These are phyloP conservation scores for Aureobasidium musti DNA, from an alignment of 2,329 filamentous ascomycete genomes.

Conservation along the genomic window DNA sequence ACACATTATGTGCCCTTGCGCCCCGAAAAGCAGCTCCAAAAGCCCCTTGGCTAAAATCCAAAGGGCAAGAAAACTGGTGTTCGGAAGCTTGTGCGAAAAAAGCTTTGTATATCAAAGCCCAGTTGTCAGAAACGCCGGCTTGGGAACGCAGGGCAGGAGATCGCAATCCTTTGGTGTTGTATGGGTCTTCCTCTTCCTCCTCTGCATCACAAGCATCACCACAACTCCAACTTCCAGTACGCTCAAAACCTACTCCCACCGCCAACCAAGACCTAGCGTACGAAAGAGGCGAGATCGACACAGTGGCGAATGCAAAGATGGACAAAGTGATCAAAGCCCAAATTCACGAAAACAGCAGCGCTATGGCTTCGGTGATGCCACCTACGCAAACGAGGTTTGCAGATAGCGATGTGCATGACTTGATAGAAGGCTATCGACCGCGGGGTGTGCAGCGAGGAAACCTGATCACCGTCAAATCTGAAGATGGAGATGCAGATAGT, in stretches of 20 bases:
- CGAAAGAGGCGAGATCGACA: constrained; percentile 47
- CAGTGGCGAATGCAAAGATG: constrained; percentile 36
- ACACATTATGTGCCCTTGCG: constrained; percentile 72
- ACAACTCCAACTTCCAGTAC: background rate
- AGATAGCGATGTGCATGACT: constrained; percentile 18
- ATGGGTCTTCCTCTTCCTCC: too few relatives aligned
- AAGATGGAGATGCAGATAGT: background rate
- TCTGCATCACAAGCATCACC: constrained; percentile 31
- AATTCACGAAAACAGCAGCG: constrained; percentile 40
- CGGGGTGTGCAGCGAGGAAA: background rate
- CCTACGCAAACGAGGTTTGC: constrained; percentile 24
- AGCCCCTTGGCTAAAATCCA: constrained; percentile 65
- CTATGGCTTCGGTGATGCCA: constrained; percentile 28
- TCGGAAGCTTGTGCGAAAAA: constrained; percentile 74
- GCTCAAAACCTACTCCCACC: constrained; percentile 16
- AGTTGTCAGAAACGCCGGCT: constrained; percentile 79
- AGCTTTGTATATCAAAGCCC: constrained; percentile 83
- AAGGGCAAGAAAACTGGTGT: constrained; percentile 84
- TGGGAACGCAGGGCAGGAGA: constrained; percentile 70
- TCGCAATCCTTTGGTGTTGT: constrained; percentile 44
- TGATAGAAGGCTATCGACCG: constrained; percentile 40
- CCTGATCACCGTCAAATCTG: background rate
- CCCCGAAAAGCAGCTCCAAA: constrained; percentile 54
- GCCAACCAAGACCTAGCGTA: constrained; percentile 45
- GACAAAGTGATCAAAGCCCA: constrained; percentile 39